Conservation (phyloP, 441 rosid genomes). For the Erodium moschatum region DNA sequence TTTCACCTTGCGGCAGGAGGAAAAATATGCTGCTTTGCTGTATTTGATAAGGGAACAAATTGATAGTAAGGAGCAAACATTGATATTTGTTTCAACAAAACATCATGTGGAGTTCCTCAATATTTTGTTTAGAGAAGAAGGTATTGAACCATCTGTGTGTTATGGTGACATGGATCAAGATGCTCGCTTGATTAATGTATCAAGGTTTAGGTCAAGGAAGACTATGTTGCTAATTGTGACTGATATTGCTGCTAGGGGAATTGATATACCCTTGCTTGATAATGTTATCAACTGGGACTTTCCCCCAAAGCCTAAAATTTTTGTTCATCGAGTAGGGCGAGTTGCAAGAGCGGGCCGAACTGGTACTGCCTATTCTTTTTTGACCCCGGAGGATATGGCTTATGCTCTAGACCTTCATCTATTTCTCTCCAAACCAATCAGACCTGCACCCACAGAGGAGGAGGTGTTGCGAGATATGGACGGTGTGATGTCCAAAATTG, state of each 20-base stretch:
- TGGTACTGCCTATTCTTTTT: constrained; percentile 80
- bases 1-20: constrained; percentile 76
- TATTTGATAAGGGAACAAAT: constrained; percentile 76
- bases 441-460: constrained; percentile 88
- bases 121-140: constrained; percentile 62
- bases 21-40: constrained; percentile 69
- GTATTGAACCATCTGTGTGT: constrained; percentile 76
- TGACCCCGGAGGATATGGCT: constrained; percentile 84
- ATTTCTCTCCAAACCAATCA: constrained; percentile 75
- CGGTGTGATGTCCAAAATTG: constrained; percentile 59
- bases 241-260: constrained; percentile 94
- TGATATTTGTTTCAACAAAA: constrained; percentile 88
- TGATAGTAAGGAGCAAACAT: constrained; percentile 58
- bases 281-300: constrained; percentile 97
- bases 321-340: constrained; percentile 91
- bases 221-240: constrained; percentile 84
- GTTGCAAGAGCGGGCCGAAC: constrained; percentile 91
- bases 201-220: constrained; percentile 76
- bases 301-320: constrained; percentile 85
- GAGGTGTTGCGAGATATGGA: constrained; percentile 77
- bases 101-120: constrained; percentile 94
- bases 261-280: constrained; percentile 91
- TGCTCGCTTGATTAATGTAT: constrained; percentile 78
- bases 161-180: constrained; percentile 98
- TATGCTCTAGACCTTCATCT: constrained; percentile 86